Conservation (phyloP, 106 monocot species). For the Apostasia ramifera region DNA sequence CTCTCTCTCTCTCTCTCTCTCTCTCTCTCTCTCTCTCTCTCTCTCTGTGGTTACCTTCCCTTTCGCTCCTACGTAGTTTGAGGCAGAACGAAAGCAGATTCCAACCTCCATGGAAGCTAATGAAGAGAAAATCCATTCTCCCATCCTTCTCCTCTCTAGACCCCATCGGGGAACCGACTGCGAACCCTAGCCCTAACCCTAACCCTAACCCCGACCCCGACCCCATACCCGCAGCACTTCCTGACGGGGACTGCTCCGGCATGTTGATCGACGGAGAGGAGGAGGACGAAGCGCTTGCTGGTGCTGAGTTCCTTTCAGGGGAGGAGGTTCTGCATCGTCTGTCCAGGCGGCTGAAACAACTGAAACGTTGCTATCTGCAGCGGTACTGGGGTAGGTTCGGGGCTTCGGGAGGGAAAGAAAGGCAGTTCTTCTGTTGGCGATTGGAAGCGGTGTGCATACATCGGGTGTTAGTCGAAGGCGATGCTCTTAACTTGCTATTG, state of each 20-base stretch:
- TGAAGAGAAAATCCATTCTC: neutral
- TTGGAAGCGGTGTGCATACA: slow-evolving; percentile 32
- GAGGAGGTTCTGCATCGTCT: slow-evolving; percentile 63
- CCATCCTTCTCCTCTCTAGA: neutral
- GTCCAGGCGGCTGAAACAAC: slow-evolving; percentile 18
- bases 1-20: no score
- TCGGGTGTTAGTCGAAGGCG: slow-evolving; percentile 37
- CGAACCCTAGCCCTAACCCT: neutral
- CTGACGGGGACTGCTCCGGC: neutral
- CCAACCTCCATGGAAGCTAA: slow-evolving; percentile 1
- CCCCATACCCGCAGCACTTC: neutral
- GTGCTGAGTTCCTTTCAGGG: slow-evolving; percentile 23
- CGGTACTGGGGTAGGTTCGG: slow-evolving; percentile 28
- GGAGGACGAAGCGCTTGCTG: slow-evolving; percentile 10
- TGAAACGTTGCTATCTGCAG: slow-evolving; percentile 22
- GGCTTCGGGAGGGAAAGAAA: neutral
- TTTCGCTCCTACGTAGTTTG: no score
- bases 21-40: no score
- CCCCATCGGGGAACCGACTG: neutral
- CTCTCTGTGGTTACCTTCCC: no score
- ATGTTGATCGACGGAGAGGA: slow-evolving; percentile 12
- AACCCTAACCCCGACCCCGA: slow-evolving; percentile 7
- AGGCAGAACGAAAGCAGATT: neutral
- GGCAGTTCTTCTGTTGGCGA: slow-evolving; percentile 9
- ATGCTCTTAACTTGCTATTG: slow-evolving; percentile 51